Conservation (phyloP, 345 rosid species). For the Kernera saxatilis region DNA sequence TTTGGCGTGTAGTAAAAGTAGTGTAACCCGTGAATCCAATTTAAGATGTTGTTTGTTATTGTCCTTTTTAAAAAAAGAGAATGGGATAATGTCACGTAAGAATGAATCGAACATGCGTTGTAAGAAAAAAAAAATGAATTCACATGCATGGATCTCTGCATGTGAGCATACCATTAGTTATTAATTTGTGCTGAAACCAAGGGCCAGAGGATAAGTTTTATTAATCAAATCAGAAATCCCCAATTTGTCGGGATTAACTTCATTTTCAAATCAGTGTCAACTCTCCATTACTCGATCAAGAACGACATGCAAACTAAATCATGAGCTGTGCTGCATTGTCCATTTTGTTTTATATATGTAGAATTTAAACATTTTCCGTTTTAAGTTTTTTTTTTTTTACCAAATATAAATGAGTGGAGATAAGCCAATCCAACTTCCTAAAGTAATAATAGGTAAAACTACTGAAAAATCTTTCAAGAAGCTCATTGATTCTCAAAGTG, state of each 20-base stretch:
- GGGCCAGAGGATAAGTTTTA: slow-evolving; percentile 1
- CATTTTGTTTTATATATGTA: not conserved
- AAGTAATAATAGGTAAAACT: too few relatives aligned
- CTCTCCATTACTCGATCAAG: not conserved
- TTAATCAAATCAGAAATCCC: not conserved
- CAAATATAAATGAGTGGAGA: not conserved
- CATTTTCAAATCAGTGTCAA: not conserved
- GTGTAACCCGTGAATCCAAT: slow-evolving; percentile 26
- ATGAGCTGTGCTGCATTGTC: not conserved
- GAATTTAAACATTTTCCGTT: not conserved
- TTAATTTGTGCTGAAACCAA: not conserved
- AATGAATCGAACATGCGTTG: not conserved
- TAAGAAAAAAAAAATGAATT: too few relatives aligned
- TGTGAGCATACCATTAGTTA: slow-evolving; percentile 12
- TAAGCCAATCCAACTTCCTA: too few relatives aligned
- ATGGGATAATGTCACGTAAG: slow-evolving; percentile 1
- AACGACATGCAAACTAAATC: not conserved
- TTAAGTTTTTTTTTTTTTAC: too few relatives aligned
- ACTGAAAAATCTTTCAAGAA: too few relatives aligned
- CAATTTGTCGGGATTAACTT: not conserved
- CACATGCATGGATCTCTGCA: slow-evolving; percentile 24
- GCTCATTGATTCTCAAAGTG: too few relatives aligned
- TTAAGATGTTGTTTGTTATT: not conserved
- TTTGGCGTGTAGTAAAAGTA: slow-evolving; percentile 7
- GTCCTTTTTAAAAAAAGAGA: not conserved